phyloP scores from a whole-genome alignment of 2,329 filamentous ascomycete genomes.

The Sordariomycetes sp. region DNA sequence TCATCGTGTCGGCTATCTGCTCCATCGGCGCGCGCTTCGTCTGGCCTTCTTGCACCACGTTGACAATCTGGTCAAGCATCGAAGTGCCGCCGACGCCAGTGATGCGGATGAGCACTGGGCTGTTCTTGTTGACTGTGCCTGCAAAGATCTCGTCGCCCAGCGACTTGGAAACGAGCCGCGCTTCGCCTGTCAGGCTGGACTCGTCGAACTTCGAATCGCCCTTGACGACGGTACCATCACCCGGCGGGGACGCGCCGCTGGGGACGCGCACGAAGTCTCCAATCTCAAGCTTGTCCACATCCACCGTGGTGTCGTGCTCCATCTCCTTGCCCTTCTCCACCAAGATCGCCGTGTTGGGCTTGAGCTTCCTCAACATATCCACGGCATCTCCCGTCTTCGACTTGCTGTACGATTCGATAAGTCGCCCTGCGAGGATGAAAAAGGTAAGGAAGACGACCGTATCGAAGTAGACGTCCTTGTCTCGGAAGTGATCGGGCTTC shows the following conservation, averaged over 20 bases:
- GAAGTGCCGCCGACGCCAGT: slow-evolving; percentile 57
- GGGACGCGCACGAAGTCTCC: slow-evolving; percentile 66
- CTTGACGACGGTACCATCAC: slow-evolving; percentile 59
- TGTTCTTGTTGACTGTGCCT: slow-evolving; percentile 63
- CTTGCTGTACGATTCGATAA: slow-evolving; percentile 84
- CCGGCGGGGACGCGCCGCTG: slow-evolving; percentile 74
- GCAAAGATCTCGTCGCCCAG: slow-evolving; percentile 57
- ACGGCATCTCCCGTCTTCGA: slow-evolving; percentile 83
- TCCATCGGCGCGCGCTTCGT: slow-evolving; percentile 67
- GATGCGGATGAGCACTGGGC: slow-evolving; percentile 50
- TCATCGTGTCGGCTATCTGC: slow-evolving; percentile 61
- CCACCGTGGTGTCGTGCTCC: slow-evolving; percentile 26
- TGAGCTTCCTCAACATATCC: slow-evolving; percentile 64
- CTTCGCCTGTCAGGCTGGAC: slow-evolving; percentile 78
- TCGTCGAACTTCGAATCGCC: slow-evolving; percentile 71
- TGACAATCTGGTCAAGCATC: slow-evolving; percentile 72
- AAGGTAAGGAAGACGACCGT: slow-evolving; percentile 86
- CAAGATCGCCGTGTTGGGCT: slow-evolving; percentile 66
- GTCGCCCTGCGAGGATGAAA: slow-evolving; percentile 66
- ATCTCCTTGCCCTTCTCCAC: slow-evolving; percentile 35
- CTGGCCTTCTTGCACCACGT: slow-evolving; percentile 67
- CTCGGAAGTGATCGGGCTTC: slow-evolving; percentile 24
- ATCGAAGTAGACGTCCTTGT: slow-evolving; percentile 69
- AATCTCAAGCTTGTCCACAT: slow-evolving; percentile 62
- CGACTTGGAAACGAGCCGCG: slow-evolving; percentile 52